Percentiles rank a stretch among this genome's conserved stretches.
These are phyloP conservation scores for Marsdenia floribunda DNA, from an alignment of 257 asterid species.

Conservation along the genomic window DNA sequence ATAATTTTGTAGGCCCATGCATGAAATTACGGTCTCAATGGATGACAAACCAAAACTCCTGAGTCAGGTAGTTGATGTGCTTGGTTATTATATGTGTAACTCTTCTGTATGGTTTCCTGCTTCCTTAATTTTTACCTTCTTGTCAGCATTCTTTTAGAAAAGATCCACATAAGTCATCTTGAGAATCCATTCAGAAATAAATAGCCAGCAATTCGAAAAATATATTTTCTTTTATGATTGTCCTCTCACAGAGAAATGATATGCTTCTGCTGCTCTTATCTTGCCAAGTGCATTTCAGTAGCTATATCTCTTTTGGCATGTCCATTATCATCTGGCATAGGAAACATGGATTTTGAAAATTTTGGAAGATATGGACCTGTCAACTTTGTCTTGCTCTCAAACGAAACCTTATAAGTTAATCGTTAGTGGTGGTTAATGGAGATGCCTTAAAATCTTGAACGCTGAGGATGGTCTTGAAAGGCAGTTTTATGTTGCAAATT, in stretches of 20 bases:
- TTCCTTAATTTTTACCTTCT: not conserved
- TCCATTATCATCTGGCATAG: not conserved
- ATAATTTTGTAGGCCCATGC: constrained; percentile 78
- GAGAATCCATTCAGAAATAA: not conserved
- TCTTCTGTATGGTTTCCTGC: not conserved
- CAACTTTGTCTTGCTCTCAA: not conserved
- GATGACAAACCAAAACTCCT: constrained; percentile 94
- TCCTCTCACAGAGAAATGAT: not conserved
- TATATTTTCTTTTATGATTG: not conserved
- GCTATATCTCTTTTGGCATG: not conserved
- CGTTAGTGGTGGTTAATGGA: not conserved
- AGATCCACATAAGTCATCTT: not conserved
- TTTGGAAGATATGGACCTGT: not conserved
- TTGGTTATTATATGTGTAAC: constrained; percentile 2
- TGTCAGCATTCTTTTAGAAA: not conserved
- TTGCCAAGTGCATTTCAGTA: not conserved
- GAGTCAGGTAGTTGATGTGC: constrained; percentile 59
- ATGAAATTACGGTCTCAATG: constrained; percentile 91
- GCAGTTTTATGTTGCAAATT: not conserved
- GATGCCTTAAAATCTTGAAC: constrained; percentile 3
- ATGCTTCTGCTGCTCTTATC: no score
- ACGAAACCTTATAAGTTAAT: not conserved
- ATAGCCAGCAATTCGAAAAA: not conserved
- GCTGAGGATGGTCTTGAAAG: not conserved
- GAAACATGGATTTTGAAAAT: not conserved